These are phyloP conservation scores for Claviceps sp. DNA, from an alignment of 2,329 filamentous ascomycete genomes.

Conservation along the genomic window DNA sequence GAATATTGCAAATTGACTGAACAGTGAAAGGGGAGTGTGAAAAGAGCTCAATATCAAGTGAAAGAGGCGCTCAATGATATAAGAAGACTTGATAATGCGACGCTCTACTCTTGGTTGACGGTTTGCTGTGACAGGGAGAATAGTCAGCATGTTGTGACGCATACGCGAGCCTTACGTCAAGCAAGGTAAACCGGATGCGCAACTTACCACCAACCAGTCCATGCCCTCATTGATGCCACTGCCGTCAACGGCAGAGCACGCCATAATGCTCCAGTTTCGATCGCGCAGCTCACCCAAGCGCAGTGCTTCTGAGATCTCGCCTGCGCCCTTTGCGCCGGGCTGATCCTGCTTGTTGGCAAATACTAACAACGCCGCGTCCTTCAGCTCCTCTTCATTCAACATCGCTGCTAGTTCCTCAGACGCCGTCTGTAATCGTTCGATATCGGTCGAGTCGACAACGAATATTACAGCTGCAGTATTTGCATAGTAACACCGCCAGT, in stretches of 20 bases:
- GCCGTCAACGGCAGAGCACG: slow-evolving; percentile 90
- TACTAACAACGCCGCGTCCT: slow-evolving; percentile 81
- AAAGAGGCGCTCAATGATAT: background rate
- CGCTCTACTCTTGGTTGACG: slow-evolving; percentile 20
- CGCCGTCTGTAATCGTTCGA: slow-evolving; percentile 84
- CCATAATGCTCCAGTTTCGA: slow-evolving; percentile 98
- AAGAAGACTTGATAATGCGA: slow-evolving; percentile 1
- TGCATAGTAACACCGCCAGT: slow-evolving; percentile 98
- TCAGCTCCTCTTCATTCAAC: slow-evolving; percentile 93
- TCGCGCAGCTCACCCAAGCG: slow-evolving; percentile 83
- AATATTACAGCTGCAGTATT: slow-evolving; percentile 98
- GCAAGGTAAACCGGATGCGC: background rate
- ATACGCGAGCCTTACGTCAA: background rate
- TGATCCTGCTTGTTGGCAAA: slow-evolving; percentile 99
- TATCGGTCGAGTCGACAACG: slow-evolving; percentile 96
- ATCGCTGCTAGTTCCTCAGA: slow-evolving; percentile 87
- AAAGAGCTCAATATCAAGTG: background rate
- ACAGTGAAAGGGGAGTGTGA: background rate
- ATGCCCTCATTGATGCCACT: slow-evolving; percentile 92
- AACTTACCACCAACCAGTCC: slow-evolving; percentile 88
- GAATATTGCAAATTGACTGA: slow-evolving; percentile 14
- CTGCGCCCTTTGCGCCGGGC: slow-evolving; percentile 88
- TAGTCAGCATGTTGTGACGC: background rate
- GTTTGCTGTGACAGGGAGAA: slow-evolving; percentile 20
- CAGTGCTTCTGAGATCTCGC: slow-evolving; percentile 90